Evolutionary conservation across 352 stramenopile genomes (phyloP).

Genomic region (Blastocystis sp.): DNA sequence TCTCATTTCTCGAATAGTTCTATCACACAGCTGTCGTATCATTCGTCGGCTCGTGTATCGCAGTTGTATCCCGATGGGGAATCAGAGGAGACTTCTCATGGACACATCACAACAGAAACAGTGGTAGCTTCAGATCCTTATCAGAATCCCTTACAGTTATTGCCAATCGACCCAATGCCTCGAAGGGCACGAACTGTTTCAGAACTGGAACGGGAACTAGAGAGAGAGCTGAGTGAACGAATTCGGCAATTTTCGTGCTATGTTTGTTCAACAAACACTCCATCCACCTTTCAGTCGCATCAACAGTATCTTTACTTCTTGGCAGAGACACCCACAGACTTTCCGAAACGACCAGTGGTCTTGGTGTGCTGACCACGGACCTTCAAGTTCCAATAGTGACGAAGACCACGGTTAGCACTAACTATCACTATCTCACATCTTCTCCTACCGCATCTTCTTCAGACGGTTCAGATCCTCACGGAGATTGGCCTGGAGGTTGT

Average conservation of each 20-base stretch:
- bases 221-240: too few relatives aligned
- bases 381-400: constrained; percentile 98
- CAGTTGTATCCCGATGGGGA: not conserved
- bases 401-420: constrained; percentile 82
- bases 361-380: constrained; percentile 99
- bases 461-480: constrained; percentile 97
- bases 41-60: not conserved
- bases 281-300: too few relatives aligned
- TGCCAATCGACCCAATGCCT: too few relatives aligned
- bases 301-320: constrained; percentile 40
- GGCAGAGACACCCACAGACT: constrained; percentile 62
- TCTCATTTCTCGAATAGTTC: not conserved
- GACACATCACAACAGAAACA: too few relatives aligned
- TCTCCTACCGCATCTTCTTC: constrained; percentile 91
- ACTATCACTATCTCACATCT: not conserved
- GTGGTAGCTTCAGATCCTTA: too few relatives aligned
- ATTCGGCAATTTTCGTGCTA: too few relatives aligned
- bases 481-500: constrained; percentile 94
- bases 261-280: too few relatives aligned
- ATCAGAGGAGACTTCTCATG: too few relatives aligned
- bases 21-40: not conserved
- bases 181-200: too few relatives aligned
- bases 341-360: constrained; percentile 83
- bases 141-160: too few relatives aligned
- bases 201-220: too few relatives aligned